phyloP scores from a whole-genome alignment of 164 flowering plant genomes.

The Vitis amurensis region DNA sequence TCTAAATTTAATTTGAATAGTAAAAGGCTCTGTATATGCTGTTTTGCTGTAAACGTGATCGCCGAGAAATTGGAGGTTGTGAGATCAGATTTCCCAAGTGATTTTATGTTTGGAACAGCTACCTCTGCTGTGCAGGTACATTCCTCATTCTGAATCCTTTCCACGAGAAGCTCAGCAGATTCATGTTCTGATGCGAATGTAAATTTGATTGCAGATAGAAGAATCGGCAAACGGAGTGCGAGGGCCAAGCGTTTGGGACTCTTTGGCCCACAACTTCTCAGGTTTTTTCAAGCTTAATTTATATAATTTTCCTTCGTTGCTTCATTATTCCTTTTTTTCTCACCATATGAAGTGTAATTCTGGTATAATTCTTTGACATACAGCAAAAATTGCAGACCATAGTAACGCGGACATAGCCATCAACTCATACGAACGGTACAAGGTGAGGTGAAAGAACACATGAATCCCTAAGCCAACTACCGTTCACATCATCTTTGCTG shows the following conservation, averaged over 20 bases:
- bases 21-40: too few species aligned
- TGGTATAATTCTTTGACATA: too few species aligned
- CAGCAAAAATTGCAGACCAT: background rate
- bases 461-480: too few species aligned
- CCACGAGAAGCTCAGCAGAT: too few species aligned
- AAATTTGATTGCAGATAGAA: conserved; percentile 17
- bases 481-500: too few species aligned
- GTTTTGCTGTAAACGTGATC: background rate
- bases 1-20: too few species aligned
- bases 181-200: too few species aligned
- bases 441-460: background rate
- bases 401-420: conserved; percentile 5
- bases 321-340: too few species aligned
- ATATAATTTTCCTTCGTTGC: too few species aligned
- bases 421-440: conserved; percentile 23
- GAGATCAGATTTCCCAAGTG: conserved; percentile 17
- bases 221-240: conserved; percentile 24
- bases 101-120: conserved; percentile 26
- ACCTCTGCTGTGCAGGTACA: conserved; percentile 29
- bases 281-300: background rate
- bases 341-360: too few species aligned
- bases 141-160: too few species aligned
- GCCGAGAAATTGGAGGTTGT: conserved; percentile 1
- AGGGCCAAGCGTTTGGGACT: conserved; percentile 29
- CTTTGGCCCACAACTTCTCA: background rate